Evolutionary conservation across 257 asterid species (phyloP).

Genomic region (Echites panduratus): DNA sequence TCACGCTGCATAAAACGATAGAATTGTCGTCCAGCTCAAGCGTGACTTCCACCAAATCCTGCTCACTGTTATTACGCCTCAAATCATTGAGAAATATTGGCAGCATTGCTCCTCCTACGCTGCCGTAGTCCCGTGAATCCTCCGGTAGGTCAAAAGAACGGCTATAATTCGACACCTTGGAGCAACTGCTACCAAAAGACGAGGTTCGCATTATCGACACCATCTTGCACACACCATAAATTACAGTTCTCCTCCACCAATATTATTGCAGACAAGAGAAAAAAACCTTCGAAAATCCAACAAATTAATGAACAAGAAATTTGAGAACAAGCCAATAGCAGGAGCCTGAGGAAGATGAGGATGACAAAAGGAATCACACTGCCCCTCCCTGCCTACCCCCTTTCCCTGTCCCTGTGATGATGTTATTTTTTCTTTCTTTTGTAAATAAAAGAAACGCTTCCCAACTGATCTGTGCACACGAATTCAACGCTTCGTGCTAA

Average conservation of each 20-base stretch:
- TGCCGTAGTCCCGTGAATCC: conserved; percentile 18
- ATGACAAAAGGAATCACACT: conserved; percentile 24
- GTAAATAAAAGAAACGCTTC: conserved; percentile 38
- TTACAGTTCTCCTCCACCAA: neutral
- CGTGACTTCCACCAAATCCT: conserved; percentile 72
- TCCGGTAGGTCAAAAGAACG: conserved; percentile 49
- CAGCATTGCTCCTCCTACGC: conserved; percentile 71
- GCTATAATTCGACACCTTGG: conserved; percentile 34
- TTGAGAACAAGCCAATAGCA: neutral
- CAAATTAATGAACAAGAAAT: neutral
- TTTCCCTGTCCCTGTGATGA: conserved; percentile 5
- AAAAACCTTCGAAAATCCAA: neutral
- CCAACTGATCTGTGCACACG: conserved; percentile 38
- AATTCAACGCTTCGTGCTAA: conserved; percentile 32
- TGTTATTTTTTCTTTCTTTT: no score
- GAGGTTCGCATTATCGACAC: conserved; percentile 31
- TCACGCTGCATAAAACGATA: conserved; percentile 38
- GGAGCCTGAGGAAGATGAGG: neutral
- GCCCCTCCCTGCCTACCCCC: no score
- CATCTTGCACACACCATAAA: neutral
- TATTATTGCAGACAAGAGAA: neutral
- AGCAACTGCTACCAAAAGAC: conserved; percentile 45
- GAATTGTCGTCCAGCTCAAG: conserved; percentile 70
- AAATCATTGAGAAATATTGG: conserved; percentile 71
- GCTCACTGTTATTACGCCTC: conserved; percentile 27